Evolutionary conservation across 2,329 filamentous ascomycete genomes (phyloP), one percentile per base, ranked within the genome.

Genomic region (Lachnellula subtilissima): DNA sequence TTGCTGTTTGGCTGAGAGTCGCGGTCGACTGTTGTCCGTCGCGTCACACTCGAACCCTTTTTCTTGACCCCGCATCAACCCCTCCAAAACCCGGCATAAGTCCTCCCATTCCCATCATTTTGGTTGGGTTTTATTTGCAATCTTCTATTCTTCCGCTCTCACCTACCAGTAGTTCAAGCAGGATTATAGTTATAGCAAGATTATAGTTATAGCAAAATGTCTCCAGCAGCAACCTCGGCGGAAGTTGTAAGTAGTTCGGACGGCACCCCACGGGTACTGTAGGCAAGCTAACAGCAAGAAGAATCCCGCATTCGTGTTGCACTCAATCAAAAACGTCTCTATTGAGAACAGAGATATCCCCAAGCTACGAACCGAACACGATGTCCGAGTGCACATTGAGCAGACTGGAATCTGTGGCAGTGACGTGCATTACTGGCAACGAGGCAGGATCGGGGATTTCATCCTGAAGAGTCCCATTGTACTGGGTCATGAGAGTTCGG

Each of bases 221-320:
- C 22, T 22, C 22, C 43, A 32, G 36, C 51, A 47, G 43, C 35
- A 17, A 53, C 48, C n/a, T 19, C 15, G 23, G 23, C 48, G 4
- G 48, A 42, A 50, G 32, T 42, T 12, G 48, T 50, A 28, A 50
- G 48, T 46, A 12, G 17, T 50, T 39, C 25, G 15, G 22, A 22
- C 22, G 15, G 17, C 32, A 50, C 36, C 28, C 17, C 22, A 11
- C 35, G 22, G 17, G 11, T 37, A 7, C 22, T 15, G 37, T n/a
- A n/a, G 35, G 2, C 12, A 15, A 25, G 48, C 48, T 50, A 14
- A 50, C 28, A 9, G 17, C 9, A 14, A 17, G 19, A 23, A 75
- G 73, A 80, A 77, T 64, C 74, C 68, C 2, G 73, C 77, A 17
- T 79, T 80, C 57, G 77, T 80, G 36, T 71, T 80, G 12, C 71